Evolutionary conservation across 2,329 filamentous ascomycete species (phyloP), one percentile per base, ranked within the genome.

Genomic region (Pyrenophora seminiperda): DNA sequence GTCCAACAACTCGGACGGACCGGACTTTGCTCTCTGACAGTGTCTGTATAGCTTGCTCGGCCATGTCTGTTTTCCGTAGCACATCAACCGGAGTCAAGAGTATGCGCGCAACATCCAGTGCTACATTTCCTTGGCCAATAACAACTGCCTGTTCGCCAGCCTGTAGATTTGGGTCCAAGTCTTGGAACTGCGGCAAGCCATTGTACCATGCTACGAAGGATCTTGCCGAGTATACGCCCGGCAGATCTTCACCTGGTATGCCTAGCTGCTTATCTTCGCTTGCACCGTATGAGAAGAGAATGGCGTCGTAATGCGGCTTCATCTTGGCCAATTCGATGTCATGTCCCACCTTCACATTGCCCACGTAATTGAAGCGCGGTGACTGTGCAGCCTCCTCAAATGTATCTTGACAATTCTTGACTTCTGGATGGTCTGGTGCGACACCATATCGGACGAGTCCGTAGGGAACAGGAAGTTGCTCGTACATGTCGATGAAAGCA

Each of bases 171-270:
- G 91, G 89, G n/a, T 82, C 77, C 6, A 96, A 76, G 61, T 82
- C 73, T 15, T 87, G 82, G 67, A 89, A 89, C 62, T 95, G 89
- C 0, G 94, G 94, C 2, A 96, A 80, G 2, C 94, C 94, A 72
- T 99, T 99, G 74, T 99, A 99, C 94, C 94, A 99, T 14, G 92
- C 94, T 1, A 99, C 94, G 70, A 97, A 97, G 31, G 91, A 88
- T 20, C 94, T 84, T 2, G 94, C 94, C 6, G 92, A 96, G 69
- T 91, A 88, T 14, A 97, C 85, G 2, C 90, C 90, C 19, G 80
- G 78, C 5, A 94, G 76, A 5, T 86, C 81, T 66, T 99, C 94
- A 7, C 93, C 92, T 0, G 88, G 85, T 29, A 99, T 85, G 0
- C 84, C 86, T 0, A 99, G 79, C 47, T 82, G 85, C 57, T 85